These are phyloP conservation scores for Microbotryum intermedium DNA, from an alignment of 1,284 basidiomycete genomes.

Conservation along the genomic window DNA sequence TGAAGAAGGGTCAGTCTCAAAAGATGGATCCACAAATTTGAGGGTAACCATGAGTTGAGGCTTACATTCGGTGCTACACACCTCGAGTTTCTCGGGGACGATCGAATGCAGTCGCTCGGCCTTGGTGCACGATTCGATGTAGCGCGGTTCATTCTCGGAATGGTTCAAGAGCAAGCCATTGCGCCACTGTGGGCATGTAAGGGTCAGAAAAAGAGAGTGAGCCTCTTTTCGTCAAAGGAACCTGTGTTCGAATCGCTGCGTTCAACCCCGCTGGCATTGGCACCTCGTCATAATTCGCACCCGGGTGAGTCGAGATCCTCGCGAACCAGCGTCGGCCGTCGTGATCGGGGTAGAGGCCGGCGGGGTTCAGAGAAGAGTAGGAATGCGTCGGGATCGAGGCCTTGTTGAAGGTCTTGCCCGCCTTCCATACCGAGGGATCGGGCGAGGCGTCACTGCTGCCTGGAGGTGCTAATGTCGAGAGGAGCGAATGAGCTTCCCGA, in stretches of 20 bases:
- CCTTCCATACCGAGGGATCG: neutral
- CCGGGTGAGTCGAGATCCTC: neutral
- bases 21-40: no score
- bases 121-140: constrained; percentile 12
- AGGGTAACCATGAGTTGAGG: no score
- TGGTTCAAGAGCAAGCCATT: constrained; percentile 14
- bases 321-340: constrained; percentile 12
- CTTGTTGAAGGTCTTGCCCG: neutral
- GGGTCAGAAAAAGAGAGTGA: no score
- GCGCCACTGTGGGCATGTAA: no score
- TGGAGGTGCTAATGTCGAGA: neutral
- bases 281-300: constrained; percentile 10
- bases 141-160: constrained; percentile 10
- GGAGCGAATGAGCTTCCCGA: neutral
- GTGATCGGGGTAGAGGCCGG: neutral
- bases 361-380: neutral
- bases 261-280: no score
- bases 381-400: neutral
- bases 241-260: no score
- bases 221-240: no score
- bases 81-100: constrained; percentile 11
- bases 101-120: constrained; percentile 2
- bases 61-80: no score
- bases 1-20: neutral
- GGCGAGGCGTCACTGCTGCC: neutral